Conservation (phyloP, 2,329 filamentous ascomycete genomes). For the Chaetomium strumarium region DNA sequence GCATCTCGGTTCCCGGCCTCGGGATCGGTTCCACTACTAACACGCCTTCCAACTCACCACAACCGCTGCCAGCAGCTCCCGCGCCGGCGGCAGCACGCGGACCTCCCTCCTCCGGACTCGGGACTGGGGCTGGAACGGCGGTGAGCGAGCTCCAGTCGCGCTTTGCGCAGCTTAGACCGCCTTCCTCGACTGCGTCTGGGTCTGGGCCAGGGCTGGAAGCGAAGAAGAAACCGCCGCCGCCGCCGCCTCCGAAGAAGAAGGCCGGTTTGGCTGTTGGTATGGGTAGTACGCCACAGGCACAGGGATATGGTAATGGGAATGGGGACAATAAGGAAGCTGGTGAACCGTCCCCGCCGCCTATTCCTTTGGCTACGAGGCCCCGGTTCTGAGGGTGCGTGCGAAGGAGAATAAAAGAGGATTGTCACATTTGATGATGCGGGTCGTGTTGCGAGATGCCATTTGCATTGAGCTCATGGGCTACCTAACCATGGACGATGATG, state of each 20-base stretch:
- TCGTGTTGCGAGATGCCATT: no score
- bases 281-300: not conserved
- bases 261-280: constrained; percentile 29
- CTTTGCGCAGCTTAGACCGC: constrained; percentile 29
- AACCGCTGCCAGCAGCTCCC: constrained; percentile 4
- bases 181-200: constrained; percentile 32
- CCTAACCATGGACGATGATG: no score
- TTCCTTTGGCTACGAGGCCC: constrained; percentile 35
- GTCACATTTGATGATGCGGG: no score
- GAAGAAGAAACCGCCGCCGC: constrained; percentile 50
- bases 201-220: constrained; percentile 24
- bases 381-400: constrained; percentile 14
- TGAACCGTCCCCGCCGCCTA: constrained; percentile 39
- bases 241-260: constrained; percentile 50
- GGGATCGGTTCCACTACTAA: constrained; percentile 53
- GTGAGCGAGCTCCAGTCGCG: constrained; percentile 63
- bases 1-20: constrained; percentile 71
- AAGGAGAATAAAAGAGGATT: not conserved
- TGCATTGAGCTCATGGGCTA: no score
- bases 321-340: constrained; percentile 14
- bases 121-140: no score
- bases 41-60: constrained; percentile 19
- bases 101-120: constrained; percentile 30
- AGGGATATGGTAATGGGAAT: not conserved
- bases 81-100: constrained; percentile 16